Conservation (phyloP, 257 asterid genomes). For the Solanum neorickii region DNA sequence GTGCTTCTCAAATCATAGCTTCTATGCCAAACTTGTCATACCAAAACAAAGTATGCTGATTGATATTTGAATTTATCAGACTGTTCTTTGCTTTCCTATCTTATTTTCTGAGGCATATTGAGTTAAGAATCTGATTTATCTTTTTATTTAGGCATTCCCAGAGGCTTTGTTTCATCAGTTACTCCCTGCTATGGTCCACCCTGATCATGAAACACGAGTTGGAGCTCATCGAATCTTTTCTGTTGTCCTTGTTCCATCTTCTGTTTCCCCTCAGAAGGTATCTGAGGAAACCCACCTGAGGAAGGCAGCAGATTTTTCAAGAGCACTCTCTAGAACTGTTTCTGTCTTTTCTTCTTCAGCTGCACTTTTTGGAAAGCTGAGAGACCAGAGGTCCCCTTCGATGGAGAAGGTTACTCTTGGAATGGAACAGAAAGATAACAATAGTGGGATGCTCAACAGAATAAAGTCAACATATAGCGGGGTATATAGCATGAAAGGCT, state of each 20-base stretch:
- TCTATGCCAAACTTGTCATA: conserved; percentile 56
- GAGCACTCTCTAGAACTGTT: conserved; percentile 88
- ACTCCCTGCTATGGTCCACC: conserved; percentile 92
- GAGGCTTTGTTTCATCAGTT: conserved; percentile 94
- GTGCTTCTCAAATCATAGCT: conserved; percentile 79
- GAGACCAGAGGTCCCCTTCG: conserved; percentile 27
- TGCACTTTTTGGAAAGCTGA: conserved; percentile 77
- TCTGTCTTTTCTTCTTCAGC: conserved; percentile 96
- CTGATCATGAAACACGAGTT: conserved; percentile 79
- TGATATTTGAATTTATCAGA: neutral
- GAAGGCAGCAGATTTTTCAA: conserved; percentile 41
- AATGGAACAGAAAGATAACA: conserved; percentile 30
- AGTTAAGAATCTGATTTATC: neutral
- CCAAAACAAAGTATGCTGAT: conserved; percentile 52
- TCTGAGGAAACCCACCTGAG: conserved; percentile 17
- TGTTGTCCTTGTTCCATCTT: conserved; percentile 89
- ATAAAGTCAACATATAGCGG: conserved; percentile 71
- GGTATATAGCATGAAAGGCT: conserved; percentile 43
- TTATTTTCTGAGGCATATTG: neutral
- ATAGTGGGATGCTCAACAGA: conserved; percentile 48
- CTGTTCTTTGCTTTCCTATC: neutral
- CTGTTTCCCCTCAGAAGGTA: conserved; percentile 51
- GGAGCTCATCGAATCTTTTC: conserved; percentile 95
- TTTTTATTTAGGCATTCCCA: conserved; percentile 69
- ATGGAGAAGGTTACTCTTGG: conserved; percentile 22